Evolutionary conservation across 2,329 filamentous ascomycete species (phyloP), one percentile per base, ranked within the genome.

Genomic region (Aspergillus vadensis): DNA sequence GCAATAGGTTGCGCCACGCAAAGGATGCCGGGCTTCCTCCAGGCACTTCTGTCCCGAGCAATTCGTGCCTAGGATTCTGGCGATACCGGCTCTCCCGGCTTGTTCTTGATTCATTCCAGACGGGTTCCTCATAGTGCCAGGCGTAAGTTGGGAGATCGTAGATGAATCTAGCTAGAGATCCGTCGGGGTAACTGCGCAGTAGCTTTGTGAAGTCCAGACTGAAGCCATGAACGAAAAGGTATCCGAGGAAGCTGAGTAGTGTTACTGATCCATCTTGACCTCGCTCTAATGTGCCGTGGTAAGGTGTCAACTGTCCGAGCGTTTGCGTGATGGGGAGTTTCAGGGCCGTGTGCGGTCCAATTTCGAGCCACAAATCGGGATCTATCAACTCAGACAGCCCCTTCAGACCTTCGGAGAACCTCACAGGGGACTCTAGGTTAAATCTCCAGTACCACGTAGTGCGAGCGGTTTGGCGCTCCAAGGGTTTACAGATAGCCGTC

Each of bases 1-100:
- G 76, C 77, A 58, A 38, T 1, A 7, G 12, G 7, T 58, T 58
- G 36, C 36, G 36, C 36, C 36, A 38, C 9, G 21, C 4, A 5
- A 15, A 83, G 0, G 60, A 53, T 0, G 48, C 25, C 64, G 60
- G 14, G 63, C 41, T 25, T 65, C 64, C 59, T 76, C 76, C 15
- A 70, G 62, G 27, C 71, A 63, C 1, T 70, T 70, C 1, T 32
- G 58, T 3, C 8, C 69, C 69, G 1, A 71, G 52, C 4, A 71
- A 55, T 32, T 69, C 66, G 36, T 70, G 67, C 51, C 36, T 14
- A 17, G 53, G 17, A 44, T 47, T 39, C 19, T 25, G 10, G 27
- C 36, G 27, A 25, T 30, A 55, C 2, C 53, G 43, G 36, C 47
- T 52, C 21, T 58, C 56, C 19, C 17, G 25, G 25, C 48, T 52